These are phyloP conservation scores for Cupressus sempervirens DNA, from an alignment of 75 land plant species.

Conservation along the genomic window DNA sequence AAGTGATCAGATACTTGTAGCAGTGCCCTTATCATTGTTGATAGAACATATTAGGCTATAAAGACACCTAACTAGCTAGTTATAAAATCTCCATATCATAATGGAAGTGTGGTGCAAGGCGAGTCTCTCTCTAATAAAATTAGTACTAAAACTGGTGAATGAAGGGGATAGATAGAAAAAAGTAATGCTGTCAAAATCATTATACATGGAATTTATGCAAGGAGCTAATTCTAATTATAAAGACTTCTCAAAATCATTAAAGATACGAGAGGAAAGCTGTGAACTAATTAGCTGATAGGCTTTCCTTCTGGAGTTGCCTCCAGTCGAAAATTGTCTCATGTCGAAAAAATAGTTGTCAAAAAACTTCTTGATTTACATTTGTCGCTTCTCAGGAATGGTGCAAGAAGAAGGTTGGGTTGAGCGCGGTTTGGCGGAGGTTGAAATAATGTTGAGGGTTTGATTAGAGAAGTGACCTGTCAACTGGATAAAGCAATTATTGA, in stretches of 20 bases:
- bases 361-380: too few species aligned
- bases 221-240: neutral
- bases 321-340: too few species aligned
- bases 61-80: neutral
- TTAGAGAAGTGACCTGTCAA: too few species aligned
- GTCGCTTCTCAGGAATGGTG: too few species aligned
- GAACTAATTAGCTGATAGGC: too few species aligned
- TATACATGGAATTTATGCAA: neutral
- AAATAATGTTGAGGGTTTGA: too few species aligned
- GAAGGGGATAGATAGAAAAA: neutral
- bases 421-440: too few species aligned
- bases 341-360: too few species aligned
- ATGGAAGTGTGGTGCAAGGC: neutral
- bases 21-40: neutral
- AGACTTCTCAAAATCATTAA: neutral
- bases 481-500: too few species aligned
- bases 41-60: neutral
- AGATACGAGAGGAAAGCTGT: neutral
- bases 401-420: too few species aligned
- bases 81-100: neutral
- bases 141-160: neutral
- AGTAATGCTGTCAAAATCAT: neutral
- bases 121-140: neutral
- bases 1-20: neutral
- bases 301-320: too few species aligned